Evolutionary conservation across 306 rosid genomes (phyloP), one percentile per base, ranked within the genome.

Genomic region (Vigna angularis): DNA sequence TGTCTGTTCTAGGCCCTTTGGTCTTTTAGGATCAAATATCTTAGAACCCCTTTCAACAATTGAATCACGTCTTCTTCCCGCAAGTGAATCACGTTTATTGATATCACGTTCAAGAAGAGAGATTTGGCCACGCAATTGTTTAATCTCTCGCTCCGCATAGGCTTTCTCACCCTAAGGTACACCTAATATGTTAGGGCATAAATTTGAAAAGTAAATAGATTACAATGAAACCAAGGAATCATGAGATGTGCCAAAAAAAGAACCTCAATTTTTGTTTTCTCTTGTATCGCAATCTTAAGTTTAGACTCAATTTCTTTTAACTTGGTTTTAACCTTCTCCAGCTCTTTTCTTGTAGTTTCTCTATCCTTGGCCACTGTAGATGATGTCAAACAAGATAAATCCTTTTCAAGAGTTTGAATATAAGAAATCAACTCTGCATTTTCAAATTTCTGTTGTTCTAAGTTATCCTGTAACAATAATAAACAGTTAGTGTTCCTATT

Each of bases 181-280:
- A 83, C 72, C 51, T 66, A 80, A 66, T 61, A 70, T 77, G 75
- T 48, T 59, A 77, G 81, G 63, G 70, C 75, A 64, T 64, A 56
- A 55, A 36, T 78, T 72, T 47, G 70, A 81, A 45, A 64, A 70
- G 24, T 63, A 48, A 48, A 62, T 55, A 28, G 30, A 69, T 45
- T 44, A 32, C 20, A 71, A 56, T 70, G 58, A 85, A 87, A 77
- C 58, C 70, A 81, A 24, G 66, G 63, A 20, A 65, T 30, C 38
- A 36, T 59, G 55, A 63, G 49, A 83, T 66, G 75, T 51, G 70
- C 52, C 30, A 51, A 68, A 6, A 34, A 72, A 78, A 70, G 57
- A 81, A 93, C 98, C 97, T 94, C 98, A 63, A 91, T 85, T 86
- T 91, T 94, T 66, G 96, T 91, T 90, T 87, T 94, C 83, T 91